phyloP scores from a whole-genome alignment of 129 eudicot species.

The Flaveria brownii region DNA sequence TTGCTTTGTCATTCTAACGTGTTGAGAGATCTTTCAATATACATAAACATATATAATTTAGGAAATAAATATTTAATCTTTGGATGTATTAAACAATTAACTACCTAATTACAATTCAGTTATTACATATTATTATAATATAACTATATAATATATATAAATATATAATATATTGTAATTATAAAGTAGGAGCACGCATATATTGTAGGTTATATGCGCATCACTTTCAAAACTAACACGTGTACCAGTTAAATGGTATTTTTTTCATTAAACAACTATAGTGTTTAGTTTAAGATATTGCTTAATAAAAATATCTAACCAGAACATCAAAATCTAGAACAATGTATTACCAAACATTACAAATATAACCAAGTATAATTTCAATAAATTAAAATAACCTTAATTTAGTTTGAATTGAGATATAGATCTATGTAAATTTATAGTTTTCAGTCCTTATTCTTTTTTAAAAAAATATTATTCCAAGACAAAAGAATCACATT shows the following conservation, averaged over 20 bases:
- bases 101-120: slow-evolving; percentile 6
- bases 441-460: not conserved
- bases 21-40: too few relatives aligned
- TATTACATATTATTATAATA: not conserved
- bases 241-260: slow-evolving; percentile 18
- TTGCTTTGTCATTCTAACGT: too few relatives aligned
- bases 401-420: too few relatives aligned
- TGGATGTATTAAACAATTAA: slow-evolving; percentile 11
- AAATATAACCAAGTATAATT: not conserved
- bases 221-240: slow-evolving; percentile 33
- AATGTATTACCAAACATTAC: slow-evolving; percentile 10
- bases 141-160: not conserved
- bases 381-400: too few relatives aligned
- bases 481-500: not conserved
- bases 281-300: slow-evolving; percentile 4
- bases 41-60: too few relatives aligned
- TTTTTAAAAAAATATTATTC: not conserved
- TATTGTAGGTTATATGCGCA: slow-evolving; percentile 17
- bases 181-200: slow-evolving; percentile 27
- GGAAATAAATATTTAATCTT: slow-evolving; percentile 1
- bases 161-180: not conserved
- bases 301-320: slow-evolving; percentile 3
- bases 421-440: not conserved
- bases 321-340: not conserved
- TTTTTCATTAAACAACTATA: not conserved